A percentile compares a stretch with the other conserved stretches of the same genome.
phyloP scores from a whole-genome alignment of 129 eudicot genomes.

The Flaveria brownii region DNA sequence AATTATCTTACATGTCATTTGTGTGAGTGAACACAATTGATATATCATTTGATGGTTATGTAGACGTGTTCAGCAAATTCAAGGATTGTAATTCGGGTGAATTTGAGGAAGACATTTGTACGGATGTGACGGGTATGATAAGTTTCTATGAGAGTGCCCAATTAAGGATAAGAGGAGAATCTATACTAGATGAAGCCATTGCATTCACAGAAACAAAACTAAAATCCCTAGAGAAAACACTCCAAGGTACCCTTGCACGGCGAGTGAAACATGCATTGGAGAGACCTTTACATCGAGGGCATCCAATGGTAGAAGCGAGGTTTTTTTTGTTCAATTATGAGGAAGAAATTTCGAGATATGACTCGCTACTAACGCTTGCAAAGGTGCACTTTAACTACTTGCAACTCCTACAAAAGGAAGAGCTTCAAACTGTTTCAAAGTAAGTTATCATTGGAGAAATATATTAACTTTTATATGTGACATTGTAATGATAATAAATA shows the following conservation, averaged over 20 bases:
- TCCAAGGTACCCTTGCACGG: background rate
- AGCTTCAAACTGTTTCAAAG: background rate
- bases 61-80: conserved; percentile 4
- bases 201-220: background rate
- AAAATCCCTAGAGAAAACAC: background rate
- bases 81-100: conserved; percentile 2
- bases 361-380: background rate
- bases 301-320: conserved; percentile 10
- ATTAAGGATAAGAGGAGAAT: background rate
- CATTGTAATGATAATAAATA: background rate
- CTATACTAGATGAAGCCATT: conserved; percentile 1
- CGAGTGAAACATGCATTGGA: background rate
- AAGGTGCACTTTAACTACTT: conserved; percentile 1
- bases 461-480: background rate
- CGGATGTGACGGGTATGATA: conserved; percentile 1
- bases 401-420: conserved; percentile 19
- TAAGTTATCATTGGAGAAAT: background rate
- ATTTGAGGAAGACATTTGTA: background rate
- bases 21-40: background rate
- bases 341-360: background rate
- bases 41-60: background rate
- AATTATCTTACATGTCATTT: too few relatives aligned
- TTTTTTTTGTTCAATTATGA: background rate
- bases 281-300: conserved; percentile 1
- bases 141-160: conserved; percentile 1